These are phyloP conservation scores for Beauveria pseudobassiana DNA, from an alignment of 2,329 filamentous ascomycete genomes.

Conservation along the genomic window DNA sequence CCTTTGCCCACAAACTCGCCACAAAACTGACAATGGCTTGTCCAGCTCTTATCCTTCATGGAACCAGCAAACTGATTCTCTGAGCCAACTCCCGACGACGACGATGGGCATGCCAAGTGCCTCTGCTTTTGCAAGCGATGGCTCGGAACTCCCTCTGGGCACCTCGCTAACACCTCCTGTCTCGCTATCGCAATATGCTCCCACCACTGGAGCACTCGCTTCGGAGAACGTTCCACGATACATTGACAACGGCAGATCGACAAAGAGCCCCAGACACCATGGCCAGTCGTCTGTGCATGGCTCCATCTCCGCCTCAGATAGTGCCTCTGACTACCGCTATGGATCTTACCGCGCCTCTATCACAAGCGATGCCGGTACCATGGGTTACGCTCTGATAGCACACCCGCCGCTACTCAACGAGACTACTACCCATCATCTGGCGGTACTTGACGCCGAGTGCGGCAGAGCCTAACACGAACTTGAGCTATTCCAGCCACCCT, in stretches of 20 bases:
- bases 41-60: conserved; percentile 51
- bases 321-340: conserved; percentile 50
- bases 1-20: not conserved
- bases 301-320: conserved; percentile 41
- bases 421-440: conserved; percentile 48
- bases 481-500: conserved; percentile 33
- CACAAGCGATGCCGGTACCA: conserved; percentile 25
- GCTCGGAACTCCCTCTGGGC: conserved; percentile 46
- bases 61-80: conserved; percentile 24
- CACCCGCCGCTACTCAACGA: conserved; percentile 18
- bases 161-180: conserved; percentile 45
- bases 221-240: conserved; percentile 47
- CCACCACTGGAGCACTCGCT: conserved; percentile 19
- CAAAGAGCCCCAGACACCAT: conserved; percentile 49
- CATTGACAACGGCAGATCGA: conserved; percentile 47
- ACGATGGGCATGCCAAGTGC: conserved; percentile 45
- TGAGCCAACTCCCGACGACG: conserved; percentile 39
- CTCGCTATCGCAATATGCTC: conserved; percentile 30
- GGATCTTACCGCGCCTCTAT: conserved; percentile 32
- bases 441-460: conserved; percentile 43
- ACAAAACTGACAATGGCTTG: conserved; percentile 20
- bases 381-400: conserved; percentile 25
- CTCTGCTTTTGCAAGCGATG: conserved; percentile 39
- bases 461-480: conserved; percentile 36
- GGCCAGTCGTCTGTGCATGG: conserved; percentile 47